Base-by-base conservation (phyloP, 1,284 basidiomycete genomes). In the Sporisorium exsertum region DNA sequence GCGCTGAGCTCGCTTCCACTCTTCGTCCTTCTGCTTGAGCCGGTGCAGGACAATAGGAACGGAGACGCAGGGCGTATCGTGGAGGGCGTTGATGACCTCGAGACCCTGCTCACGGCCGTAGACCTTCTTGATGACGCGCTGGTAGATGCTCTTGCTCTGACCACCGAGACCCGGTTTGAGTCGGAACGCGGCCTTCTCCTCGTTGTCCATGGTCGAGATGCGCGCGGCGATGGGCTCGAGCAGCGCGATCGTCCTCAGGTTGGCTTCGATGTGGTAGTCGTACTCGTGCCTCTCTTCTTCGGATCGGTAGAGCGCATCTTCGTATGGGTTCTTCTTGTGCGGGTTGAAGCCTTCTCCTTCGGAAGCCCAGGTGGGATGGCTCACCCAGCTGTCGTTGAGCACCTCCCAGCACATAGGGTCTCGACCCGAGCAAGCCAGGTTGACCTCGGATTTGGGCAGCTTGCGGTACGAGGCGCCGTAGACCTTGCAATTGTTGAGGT, bases 251-350 rank as follows among this genome's bases (percentile, higher is more conserved):
- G 95, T 98, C 51, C 95, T 91, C 20, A 91, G 87, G 81, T 98
- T 91, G 45, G 93, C 94, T 85, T 98, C 95, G 58, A 99, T 91
- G 83, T 97, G 93, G 79, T 97, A 96, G 83, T 97, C 95, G 86
- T 95, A 99, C 87, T 99, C 97, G 87, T 98, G 94, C 27, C 97
- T 91, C 86, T 99, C 97, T 86, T 99, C 97, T 86, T 99, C 97
- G 79, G 93, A 93, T 86, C 94, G 94, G 87, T 99, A 95, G 63
- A 99, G 89, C 0, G 94, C 93, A 82, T 98, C 95, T 87, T 99
- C 97, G 86, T 94, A 98, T 3, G 91, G 90, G 86, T 97, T 99
- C 88, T 98, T 98, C 89, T 96, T 96, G 87, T 97, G 94, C 6
- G 95, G 90, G 65, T 94, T 90, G 87, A 98, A 98, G 1, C 93